phyloP scores from a whole-genome alignment of 1,139 yeast genomes.

The Meyerozyma sp. region DNA sequence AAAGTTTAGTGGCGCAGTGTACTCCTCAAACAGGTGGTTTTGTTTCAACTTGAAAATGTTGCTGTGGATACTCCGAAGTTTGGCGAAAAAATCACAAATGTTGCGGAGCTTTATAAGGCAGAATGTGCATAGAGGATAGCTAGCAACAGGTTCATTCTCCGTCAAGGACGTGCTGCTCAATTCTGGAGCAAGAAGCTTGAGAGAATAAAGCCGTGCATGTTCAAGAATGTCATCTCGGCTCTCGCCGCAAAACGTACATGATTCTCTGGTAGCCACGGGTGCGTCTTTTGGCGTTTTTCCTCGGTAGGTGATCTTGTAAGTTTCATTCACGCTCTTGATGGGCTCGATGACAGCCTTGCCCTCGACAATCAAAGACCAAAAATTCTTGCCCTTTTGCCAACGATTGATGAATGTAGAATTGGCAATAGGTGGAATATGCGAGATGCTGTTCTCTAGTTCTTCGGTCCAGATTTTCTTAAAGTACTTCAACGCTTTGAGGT shows the following conservation, averaged over 20 bases:
- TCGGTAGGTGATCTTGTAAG: conserved; percentile 37
- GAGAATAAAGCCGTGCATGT: conserved; percentile 70
- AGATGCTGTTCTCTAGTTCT: conserved; percentile 66
- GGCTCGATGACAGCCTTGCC: conserved; percentile 86
- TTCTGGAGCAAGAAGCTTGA: conserved; percentile 40
- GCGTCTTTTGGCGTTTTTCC: conserved; percentile 7
- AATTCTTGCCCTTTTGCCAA: conserved; percentile 45
- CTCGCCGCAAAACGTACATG: conserved; percentile 85
- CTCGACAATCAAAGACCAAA: conserved; percentile 66
- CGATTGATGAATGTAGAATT: conserved; percentile 34
- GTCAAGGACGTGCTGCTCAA: conserved; percentile 5
- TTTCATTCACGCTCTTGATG: conserved; percentile 76
- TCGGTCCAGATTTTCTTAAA: conserved; percentile 64
- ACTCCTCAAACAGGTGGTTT: conserved; percentile 20
- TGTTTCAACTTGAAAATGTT: conserved; percentile 37
- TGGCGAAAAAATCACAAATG: conserved; percentile 73
- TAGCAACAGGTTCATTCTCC: conserved; percentile 23
- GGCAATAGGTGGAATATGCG: conserved; percentile 28
- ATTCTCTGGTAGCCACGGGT: conserved; percentile 58
- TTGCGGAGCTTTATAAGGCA: conserved; percentile 77
- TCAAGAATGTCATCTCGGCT: conserved; percentile 60
- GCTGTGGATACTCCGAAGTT: conserved; percentile 58
- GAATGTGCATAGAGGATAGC: conserved; percentile 76
- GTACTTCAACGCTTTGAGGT: conserved; percentile 52
- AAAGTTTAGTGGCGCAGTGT: conserved; percentile 10